phyloP scores from a whole-genome alignment of 345 rosid genomes.

The Erodium maritimum region DNA sequence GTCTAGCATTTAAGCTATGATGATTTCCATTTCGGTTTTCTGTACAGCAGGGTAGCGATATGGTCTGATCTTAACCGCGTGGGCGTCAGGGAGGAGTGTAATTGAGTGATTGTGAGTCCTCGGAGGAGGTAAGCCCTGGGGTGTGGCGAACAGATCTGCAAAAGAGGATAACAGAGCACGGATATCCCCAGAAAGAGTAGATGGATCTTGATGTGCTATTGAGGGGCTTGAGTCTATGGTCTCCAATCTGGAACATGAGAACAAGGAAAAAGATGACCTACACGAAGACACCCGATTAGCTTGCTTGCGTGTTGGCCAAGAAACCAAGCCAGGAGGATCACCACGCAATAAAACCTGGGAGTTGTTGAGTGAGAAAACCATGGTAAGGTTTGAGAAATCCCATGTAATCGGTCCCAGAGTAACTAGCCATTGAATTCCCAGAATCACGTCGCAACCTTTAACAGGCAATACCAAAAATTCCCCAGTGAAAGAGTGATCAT shows the following conservation, averaged over 20 bases:
- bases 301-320: too few relatives aligned
- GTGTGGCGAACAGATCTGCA: neutral
- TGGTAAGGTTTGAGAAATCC: neutral
- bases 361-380: neutral
- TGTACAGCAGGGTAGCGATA: slow-evolving; percentile 1
- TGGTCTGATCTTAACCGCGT: neutral
- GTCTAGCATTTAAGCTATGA: neutral
- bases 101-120: neutral
- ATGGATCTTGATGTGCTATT: too few relatives aligned
- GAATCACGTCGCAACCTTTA: too few relatives aligned
- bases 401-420: too few relatives aligned
- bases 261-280: too few relatives aligned
- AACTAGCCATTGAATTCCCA: neutral
- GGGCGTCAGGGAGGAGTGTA: neutral
- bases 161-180: too few relatives aligned
- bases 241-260: too few relatives aligned
- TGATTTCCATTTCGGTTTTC: slow-evolving; percentile 1
- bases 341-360: too few relatives aligned
- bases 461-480: neutral
- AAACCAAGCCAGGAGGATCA: too few relatives aligned
- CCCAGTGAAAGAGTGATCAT: neutral
- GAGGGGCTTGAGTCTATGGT: too few relatives aligned
- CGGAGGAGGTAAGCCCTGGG: neutral
- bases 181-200: too few relatives aligned
- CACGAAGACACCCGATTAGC: too few relatives aligned